Conservation (phyloP, 768 basidiomycete genomes). For the Mrakia gelida region DNA sequence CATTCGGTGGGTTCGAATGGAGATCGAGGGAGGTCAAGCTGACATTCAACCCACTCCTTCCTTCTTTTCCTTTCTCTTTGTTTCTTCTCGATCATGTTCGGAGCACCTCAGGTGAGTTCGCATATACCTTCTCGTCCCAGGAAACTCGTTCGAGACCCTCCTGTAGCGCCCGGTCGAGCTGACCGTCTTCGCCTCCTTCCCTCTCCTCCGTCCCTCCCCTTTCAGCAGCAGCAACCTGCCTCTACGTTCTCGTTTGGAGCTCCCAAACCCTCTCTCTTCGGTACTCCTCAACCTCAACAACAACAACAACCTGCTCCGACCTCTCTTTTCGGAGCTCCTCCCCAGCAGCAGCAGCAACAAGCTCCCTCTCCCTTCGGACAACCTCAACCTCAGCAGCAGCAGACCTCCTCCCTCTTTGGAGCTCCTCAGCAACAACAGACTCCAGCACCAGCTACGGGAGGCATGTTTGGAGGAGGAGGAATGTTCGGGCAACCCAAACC, state of each 20-base stretch:
- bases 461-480: constrained; percentile 8
- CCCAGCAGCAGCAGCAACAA: constrained; percentile 7
- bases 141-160: no score
- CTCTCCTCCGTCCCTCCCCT: neutral
- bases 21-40: neutral
- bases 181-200: neutral
- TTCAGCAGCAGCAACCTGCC: neutral
- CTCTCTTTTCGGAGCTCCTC: constrained; percentile 24
- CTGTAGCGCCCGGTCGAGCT: neutral
- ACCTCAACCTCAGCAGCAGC: constrained; percentile 24
- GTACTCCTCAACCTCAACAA: neutral
- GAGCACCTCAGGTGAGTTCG: neutral
- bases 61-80: no score
- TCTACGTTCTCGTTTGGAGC: constrained; percentile 21
- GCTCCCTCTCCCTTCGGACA: constrained; percentile 25
- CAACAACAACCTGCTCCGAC: neutral
- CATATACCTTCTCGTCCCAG: no score
- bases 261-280: constrained; percentile 24
- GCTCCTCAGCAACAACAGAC: neutral
- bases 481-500: constrained; percentile 5
- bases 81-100: neutral
- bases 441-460: neutral
- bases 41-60: neutral
- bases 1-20: no score
- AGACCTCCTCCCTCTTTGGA: constrained; percentile 9